Evolutionary conservation across 1,284 basidiomycete species (phyloP).

Genomic region (Sanghuangporus weigelae): DNA sequence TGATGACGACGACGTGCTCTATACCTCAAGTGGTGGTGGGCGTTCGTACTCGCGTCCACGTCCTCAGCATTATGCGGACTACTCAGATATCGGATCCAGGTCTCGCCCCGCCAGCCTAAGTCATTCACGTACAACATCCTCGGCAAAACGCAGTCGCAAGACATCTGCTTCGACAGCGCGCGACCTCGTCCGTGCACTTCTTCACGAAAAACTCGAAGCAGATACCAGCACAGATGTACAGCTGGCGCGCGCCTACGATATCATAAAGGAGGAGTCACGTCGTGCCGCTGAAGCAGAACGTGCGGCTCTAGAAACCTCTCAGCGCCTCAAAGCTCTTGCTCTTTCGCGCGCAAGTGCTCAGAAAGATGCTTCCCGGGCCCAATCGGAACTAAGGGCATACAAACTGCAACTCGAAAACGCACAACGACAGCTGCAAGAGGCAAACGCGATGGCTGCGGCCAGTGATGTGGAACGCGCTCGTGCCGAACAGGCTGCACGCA

Average conservation of each 20-base stretch:
- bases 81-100: background rate
- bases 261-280: constrained; percentile 46
- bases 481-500: constrained; percentile 42
- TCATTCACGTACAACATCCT: constrained; percentile 1
- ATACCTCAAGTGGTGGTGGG: background rate
- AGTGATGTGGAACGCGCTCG: constrained; percentile 34
- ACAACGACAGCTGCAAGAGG: constrained; percentile 50
- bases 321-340: constrained; percentile 47
- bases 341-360: constrained; percentile 47
- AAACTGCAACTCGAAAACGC: constrained; percentile 60
- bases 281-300: constrained; percentile 50
- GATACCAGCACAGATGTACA: constrained; percentile 1
- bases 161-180: constrained; percentile 5
- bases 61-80: background rate
- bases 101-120: background rate
- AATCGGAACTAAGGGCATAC: constrained; percentile 53
- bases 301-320: constrained; percentile 41
- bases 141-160: constrained; percentile 15
- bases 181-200: constrained; percentile 12
- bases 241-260: constrained; percentile 45
- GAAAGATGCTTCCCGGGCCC: constrained; percentile 43
- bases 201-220: constrained; percentile 12
- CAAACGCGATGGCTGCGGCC: constrained; percentile 39
- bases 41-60: background rate
- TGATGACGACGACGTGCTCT: background rate